Conservation (phyloP, 345 rosid genomes). For the Kernera saxatilis region DNA sequence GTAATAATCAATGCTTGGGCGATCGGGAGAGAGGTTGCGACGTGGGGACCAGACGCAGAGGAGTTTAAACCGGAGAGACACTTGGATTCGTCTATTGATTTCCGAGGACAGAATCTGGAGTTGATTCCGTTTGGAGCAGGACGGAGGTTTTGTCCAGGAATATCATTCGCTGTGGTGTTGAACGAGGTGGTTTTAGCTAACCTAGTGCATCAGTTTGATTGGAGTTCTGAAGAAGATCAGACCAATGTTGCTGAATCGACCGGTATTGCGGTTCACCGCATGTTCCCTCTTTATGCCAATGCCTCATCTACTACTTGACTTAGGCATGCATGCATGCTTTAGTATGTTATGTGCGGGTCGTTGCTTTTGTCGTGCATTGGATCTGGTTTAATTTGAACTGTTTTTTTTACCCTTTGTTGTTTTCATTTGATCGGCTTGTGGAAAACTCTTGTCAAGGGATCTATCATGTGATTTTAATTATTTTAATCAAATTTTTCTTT, state of each 20-base stretch:
- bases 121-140: conserved; percentile 37
- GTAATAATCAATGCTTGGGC: conserved; percentile 37
- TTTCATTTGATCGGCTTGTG: too few species aligned
- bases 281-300: conserved; percentile 20
- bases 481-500: too few species aligned
- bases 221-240: conserved; percentile 15
- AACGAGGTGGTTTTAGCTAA: conserved; percentile 32
- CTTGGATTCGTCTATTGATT: conserved; percentile 17
- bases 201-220: conserved; percentile 26
- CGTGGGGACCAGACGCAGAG: conserved; percentile 32
- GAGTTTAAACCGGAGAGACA: conserved; percentile 37
- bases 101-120: conserved; percentile 31
- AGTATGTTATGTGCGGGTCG: too few species aligned
- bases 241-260: conserved; percentile 7
- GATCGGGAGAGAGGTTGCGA: conserved; percentile 23
- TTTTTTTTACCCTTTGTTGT: too few species aligned
- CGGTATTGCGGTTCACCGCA: conserved; percentile 18
- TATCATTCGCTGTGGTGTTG: conserved; percentile 20
- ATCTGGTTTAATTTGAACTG: too few species aligned
- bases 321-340: too few species aligned
- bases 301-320: conserved; percentile 7
- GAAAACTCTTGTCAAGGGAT: too few species aligned
- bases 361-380: too few species aligned
- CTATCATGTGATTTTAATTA: too few species aligned
- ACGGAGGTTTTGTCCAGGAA: conserved; percentile 32